Conservation (phyloP, 768 basidiomycete genomes). For the Asterophora parasitica region DNA sequence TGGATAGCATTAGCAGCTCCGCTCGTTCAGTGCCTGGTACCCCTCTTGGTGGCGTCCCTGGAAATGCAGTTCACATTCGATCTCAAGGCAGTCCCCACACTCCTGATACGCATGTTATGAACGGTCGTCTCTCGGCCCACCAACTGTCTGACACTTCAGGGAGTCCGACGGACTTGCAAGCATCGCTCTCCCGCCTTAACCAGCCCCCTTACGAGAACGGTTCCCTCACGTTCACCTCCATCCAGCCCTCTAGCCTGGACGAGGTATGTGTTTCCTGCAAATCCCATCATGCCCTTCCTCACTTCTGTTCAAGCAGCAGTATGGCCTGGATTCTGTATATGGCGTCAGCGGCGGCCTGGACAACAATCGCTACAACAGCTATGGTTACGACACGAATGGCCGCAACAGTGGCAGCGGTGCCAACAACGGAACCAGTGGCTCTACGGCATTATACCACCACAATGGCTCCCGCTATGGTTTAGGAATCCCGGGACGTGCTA, state of each 20-base stretch:
- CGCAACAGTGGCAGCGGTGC: conserved; percentile 26
- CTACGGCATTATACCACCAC: conserved; percentile 75
- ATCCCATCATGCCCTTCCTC: conserved; percentile 8
- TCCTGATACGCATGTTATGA: conserved; percentile 53
- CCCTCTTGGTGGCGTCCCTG: conserved; percentile 56
- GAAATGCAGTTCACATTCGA: conserved; percentile 50
- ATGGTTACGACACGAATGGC: conserved; percentile 47
- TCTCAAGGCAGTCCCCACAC: conserved; percentile 66
- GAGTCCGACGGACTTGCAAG: conserved; percentile 54
- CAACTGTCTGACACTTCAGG: conserved; percentile 47
- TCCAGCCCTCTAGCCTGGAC: conserved; percentile 44
- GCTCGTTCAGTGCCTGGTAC: conserved; percentile 84
- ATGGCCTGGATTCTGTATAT: conserved; percentile 54
- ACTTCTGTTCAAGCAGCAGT: conserved; percentile 34
- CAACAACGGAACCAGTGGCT: conserved; percentile 47
- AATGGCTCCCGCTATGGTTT: conserved; percentile 74
- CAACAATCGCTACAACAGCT: conserved; percentile 48
- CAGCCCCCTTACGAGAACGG: conserved; percentile 54
- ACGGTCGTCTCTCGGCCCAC: conserved; percentile 55
- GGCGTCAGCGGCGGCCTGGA: conserved; percentile 47
- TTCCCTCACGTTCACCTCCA: conserved; percentile 49
- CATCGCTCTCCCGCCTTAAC: conserved; percentile 67
- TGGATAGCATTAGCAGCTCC: conserved; percentile 55
- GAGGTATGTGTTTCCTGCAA: conserved; percentile 41
- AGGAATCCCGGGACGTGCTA: conserved; percentile 50